Evolutionary conservation across 768 basidiomycete genomes (phyloP).

Genomic region (Sarcodon aspratus): DNA sequence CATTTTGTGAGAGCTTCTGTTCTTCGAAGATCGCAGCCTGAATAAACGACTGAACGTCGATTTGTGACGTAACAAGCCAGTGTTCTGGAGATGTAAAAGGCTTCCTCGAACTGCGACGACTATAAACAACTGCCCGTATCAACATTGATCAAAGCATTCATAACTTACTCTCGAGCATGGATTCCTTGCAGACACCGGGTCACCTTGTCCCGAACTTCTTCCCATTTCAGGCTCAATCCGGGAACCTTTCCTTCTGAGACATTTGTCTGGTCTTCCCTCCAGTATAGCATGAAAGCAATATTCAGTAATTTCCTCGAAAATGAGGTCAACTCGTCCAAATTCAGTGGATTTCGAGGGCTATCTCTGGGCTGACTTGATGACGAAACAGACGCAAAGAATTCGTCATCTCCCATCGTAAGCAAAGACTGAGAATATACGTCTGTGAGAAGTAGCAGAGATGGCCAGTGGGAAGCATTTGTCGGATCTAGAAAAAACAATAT

Average conservation of each 20-base stretch:
- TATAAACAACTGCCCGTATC: slow-evolving; percentile 6
- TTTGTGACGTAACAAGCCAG: slow-evolving; percentile 61
- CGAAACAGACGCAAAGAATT: slow-evolving; percentile 62
- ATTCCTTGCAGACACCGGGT: slow-evolving; percentile 74
- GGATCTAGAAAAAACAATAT: slow-evolving; percentile 24
- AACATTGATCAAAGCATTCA: background rate
- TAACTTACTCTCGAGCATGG: slow-evolving; percentile 76
- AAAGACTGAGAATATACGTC: slow-evolving; percentile 79
- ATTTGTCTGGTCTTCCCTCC: slow-evolving; percentile 40
- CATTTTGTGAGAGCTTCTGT: slow-evolving; percentile 29
- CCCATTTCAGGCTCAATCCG: slow-evolving; percentile 40
- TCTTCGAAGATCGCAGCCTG: slow-evolving; percentile 82
- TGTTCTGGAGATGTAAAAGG: slow-evolving; percentile 76
- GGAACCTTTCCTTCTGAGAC: slow-evolving; percentile 28
- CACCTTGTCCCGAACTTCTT: slow-evolving; percentile 61
- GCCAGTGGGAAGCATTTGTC: slow-evolving; percentile 38
- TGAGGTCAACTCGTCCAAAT: slow-evolving; percentile 66
- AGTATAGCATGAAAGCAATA: slow-evolving; percentile 73
- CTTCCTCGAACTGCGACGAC: slow-evolving; percentile 53
- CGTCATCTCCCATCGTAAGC: slow-evolving; percentile 91
- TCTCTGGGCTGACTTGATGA: slow-evolving; percentile 4
- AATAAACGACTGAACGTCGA: slow-evolving; percentile 64
- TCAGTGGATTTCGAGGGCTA: slow-evolving; percentile 59
- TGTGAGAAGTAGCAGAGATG: slow-evolving; percentile 63
- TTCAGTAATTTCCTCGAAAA: slow-evolving; percentile 76